Base-by-base conservation (phyloP, 129 eudicot species). In the Tagetes erecta region DNA sequence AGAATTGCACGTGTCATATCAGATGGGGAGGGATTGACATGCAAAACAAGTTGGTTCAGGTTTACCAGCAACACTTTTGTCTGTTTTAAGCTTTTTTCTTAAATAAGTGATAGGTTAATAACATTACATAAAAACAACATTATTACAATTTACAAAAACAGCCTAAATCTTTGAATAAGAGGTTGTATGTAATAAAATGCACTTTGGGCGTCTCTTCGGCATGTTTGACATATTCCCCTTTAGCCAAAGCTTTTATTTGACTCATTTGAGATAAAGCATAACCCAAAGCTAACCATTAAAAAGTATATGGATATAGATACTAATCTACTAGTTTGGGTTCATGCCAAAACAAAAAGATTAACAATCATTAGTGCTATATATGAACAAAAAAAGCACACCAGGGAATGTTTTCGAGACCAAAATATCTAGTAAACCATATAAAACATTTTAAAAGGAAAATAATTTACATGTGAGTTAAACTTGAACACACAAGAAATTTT, bases 401-500 rank as follows among this genome's bases (percentile, higher is more conserved):
- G 36, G 57, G 11, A 71, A 3, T 71, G 52, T 36, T 20, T 35
- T 53, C n/a, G 11, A 56, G 10, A 56, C 53, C 55, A 52, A 4
- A 6, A 39, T 38, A 55, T 39, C 50, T 10, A 71, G 50, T 14
- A 55, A 11, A 53, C 30, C 9, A 60, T 44, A 44, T n/a, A 59
- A 12, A 60, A 59, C 14, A 59, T 9, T 33, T 58, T 34, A 9
- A 6, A 3, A n/a, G 5, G 8, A 63, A 75, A 41, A 53, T 50
- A 14, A 12, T 3, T 4, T 35, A 37, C 8, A 45, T n/a, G 36
- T 74, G 40, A 1, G 27, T 36, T 63, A 50, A 47, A 59, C 69
- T 45, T 60, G 69, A 34, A 57, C 70, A 74, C 4, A 10, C 41
- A 38, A 60, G 30, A 44, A 76, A 76, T 37, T 36, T 67, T 53